These are phyloP conservation scores for Scheffersomyces segobiensis DNA, from an alignment of 1,139 yeast species.

Conservation along the genomic window DNA sequence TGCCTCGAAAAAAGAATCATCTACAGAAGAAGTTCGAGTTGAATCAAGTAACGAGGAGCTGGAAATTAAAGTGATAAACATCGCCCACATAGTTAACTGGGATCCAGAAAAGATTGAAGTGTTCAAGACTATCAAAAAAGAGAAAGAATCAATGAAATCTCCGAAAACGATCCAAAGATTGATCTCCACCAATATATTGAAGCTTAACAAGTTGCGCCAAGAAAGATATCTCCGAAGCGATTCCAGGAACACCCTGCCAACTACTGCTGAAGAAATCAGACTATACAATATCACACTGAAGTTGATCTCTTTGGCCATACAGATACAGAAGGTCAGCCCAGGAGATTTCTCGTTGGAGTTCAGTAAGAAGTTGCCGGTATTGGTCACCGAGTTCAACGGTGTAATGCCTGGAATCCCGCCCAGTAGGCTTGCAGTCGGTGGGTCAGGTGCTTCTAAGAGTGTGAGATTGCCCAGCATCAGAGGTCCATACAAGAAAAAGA, in stretches of 20 bases:
- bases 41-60: conserved; percentile 9
- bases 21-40: conserved; percentile 7
- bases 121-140: conserved; percentile 27
- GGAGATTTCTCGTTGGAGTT: conserved; percentile 33
- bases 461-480: conserved; percentile 43
- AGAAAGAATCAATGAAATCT: conserved; percentile 23
- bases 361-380: conserved; percentile 60
- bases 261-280: conserved; percentile 25
- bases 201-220: conserved; percentile 65
- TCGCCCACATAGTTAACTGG: conserved; percentile 38
- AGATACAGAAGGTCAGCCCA: conserved; percentile 26
- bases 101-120: conserved; percentile 33
- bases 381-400: conserved; percentile 75
- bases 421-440: conserved; percentile 17
- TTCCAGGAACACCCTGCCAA: conserved; percentile 29
- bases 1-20: conserved; percentile 6
- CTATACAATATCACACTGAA: conserved; percentile 45
- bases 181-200: conserved; percentile 56
- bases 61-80: conserved; percentile 23
- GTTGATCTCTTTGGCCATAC: conserved; percentile 32
- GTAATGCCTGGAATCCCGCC: conserved; percentile 65
- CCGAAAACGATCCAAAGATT: conserved; percentile 45
- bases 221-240: conserved; percentile 46
- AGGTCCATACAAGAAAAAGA: conserved; percentile 43
- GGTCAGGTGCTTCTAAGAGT: conserved; percentile 13